phyloP scores from a whole-genome alignment of 2,329 filamentous ascomycete species.

The Hymenoscyphus occultus region DNA sequence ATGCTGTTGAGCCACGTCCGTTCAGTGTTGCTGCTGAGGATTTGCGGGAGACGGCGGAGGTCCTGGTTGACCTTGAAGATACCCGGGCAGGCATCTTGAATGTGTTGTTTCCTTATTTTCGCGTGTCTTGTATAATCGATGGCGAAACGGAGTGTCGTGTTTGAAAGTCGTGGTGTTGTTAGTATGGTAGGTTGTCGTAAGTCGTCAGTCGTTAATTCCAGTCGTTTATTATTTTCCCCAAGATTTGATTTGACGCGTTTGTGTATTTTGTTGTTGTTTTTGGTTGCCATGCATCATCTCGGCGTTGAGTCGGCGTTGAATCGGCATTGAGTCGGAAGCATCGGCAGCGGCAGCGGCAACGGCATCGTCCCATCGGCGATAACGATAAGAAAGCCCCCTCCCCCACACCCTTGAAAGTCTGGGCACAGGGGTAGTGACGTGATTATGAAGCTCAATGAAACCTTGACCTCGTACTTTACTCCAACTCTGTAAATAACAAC shows the following conservation, averaged over 20 bases:
- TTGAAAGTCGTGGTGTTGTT: not conserved
- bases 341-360: too few relatives aligned
- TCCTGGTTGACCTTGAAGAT: conserved; percentile 41
- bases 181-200: not conserved
- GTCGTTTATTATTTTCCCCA: not conserved
- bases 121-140: not conserved
- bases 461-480: too few relatives aligned
- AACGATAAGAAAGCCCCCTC: not conserved
- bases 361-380: not conserved
- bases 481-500: not conserved
- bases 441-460: not conserved
- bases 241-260: conserved; percentile 5
- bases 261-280: conserved; percentile 5
- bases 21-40: conserved; percentile 37
- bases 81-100: conserved; percentile 46
- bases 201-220: conserved; percentile 1
- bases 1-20: conserved; percentile 33
- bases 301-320: too few relatives aligned
- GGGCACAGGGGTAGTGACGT: not conserved
- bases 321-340: too few relatives aligned
- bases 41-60: conserved; percentile 41
- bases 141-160: not conserved
- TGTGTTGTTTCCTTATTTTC: not conserved
- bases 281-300: not conserved
- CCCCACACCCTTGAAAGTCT: not conserved